These are phyloP conservation scores for Phytophthora citrophthora DNA, from an alignment of 352 stramenopile genomes.

Conservation along the genomic window DNA sequence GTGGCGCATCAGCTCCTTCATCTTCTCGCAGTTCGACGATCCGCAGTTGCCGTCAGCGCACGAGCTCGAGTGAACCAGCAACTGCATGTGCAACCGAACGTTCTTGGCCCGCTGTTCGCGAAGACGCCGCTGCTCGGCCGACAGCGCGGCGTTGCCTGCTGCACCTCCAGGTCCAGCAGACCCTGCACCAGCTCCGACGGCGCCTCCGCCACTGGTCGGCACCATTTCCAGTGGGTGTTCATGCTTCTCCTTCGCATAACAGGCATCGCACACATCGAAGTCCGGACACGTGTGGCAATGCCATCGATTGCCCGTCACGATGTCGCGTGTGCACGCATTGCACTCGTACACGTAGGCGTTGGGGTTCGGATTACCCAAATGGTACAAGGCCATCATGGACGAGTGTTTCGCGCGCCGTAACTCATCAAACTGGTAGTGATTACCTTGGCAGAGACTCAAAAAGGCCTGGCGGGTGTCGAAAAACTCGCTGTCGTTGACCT, in stretches of 20 bases:
- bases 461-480: conserved; percentile 98
- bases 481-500: conserved; percentile 90
- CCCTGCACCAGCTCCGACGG: conserved; percentile 9
- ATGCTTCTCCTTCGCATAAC: conserved; percentile 86
- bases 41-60: conserved; percentile 93
- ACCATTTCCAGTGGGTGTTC: conserved; percentile 85
- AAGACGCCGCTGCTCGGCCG: conserved; percentile 67
- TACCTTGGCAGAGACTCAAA: conserved; percentile 96
- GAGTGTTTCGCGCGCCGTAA: conserved; percentile 98
- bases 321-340: conserved; percentile 86
- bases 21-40: conserved; percentile 98
- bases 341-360: conserved; percentile 90
- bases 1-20: conserved; percentile 98
- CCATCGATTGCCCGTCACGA: conserved; percentile 87
- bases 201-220: conserved; percentile 57
- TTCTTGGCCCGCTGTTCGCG: conserved; percentile 93
- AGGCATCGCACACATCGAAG: conserved; percentile 91
- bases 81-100: conserved; percentile 97
- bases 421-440: conserved; percentile 99
- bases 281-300: conserved; percentile 90
- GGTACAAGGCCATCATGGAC: conserved; percentile 99
- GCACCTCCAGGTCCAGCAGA: conserved; percentile 27
- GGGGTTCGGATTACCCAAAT: conserved; percentile 96
- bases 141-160: conserved; percentile 40
- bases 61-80: conserved; percentile 96